These are phyloP conservation scores for Pachysandra terminalis DNA, from an alignment of 164 flowering plant genomes.

Conservation along the genomic window DNA sequence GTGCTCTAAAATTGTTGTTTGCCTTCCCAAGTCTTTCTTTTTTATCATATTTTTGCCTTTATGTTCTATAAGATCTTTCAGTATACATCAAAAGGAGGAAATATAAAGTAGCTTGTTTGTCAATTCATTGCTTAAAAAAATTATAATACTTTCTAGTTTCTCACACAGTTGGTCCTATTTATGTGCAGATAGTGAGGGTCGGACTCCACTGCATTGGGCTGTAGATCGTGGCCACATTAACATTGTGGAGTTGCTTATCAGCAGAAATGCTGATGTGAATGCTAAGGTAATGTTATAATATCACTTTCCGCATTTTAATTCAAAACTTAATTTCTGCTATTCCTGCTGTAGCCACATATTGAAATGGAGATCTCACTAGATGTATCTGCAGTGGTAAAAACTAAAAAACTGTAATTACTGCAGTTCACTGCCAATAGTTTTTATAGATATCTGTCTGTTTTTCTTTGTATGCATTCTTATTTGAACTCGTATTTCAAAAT, in stretches of 20 bases:
- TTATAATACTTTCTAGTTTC: background rate
- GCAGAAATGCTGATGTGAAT: conserved; percentile 72
- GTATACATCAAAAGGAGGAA: conserved; percentile 18
- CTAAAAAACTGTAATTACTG: background rate
- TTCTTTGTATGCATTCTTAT: no score
- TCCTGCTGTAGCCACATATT: background rate
- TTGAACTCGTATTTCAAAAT: no score
- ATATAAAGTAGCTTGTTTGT: conserved; percentile 6
- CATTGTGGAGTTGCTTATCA: conserved; percentile 50
- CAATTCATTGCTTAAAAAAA: conserved; percentile 19
- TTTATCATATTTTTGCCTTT: no score
- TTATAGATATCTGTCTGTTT: no score
- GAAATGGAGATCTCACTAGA: background rate
- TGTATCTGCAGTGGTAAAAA: background rate
- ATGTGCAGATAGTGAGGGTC: conserved; percentile 87
- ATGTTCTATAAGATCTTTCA: background rate
- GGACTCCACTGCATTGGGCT: conserved; percentile 95
- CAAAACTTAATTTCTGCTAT: background rate
- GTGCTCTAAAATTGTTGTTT: no score
- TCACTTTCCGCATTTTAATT: background rate
- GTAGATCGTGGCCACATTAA: conserved; percentile 89
- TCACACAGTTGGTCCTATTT: conserved; percentile 4
- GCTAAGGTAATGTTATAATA: conserved; percentile 47
- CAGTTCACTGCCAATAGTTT: no score
- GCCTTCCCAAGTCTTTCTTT: no score